phyloP scores from a whole-genome alignment of 768 basidiomycete genomes.

The Hemileccinum impolitum region DNA sequence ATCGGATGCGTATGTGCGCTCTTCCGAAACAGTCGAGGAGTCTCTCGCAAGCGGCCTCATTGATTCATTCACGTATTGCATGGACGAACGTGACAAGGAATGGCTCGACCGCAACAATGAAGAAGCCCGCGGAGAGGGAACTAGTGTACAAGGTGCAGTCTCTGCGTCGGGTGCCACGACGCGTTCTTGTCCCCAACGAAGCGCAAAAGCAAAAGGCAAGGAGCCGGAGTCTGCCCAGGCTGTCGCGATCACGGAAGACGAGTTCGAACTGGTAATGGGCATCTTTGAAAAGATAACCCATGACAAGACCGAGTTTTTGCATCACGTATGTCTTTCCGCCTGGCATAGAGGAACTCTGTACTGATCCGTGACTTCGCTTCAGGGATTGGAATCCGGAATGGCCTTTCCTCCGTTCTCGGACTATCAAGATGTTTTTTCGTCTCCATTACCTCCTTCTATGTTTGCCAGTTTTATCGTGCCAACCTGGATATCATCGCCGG shows the following conservation, averaged over 20 bases:
- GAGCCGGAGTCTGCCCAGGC: slow-evolving; percentile 68
- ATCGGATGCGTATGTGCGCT: slow-evolving; percentile 71
- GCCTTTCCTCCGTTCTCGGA: slow-evolving; percentile 69
- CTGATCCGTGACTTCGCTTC: slow-evolving; percentile 3
- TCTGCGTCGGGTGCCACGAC: slow-evolving; percentile 49
- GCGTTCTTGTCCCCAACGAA: slow-evolving; percentile 53
- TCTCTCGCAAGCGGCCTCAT: slow-evolving; percentile 54
- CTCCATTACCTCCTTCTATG: slow-evolving; percentile 52
- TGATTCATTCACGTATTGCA: slow-evolving; percentile 81
- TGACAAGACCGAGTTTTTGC: slow-evolving; percentile 83
- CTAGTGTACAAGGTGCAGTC: slow-evolving; percentile 69
- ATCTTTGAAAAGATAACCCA: slow-evolving; percentile 89
- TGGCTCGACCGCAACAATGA: slow-evolving; percentile 95
- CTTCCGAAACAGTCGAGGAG: slow-evolving; percentile 86
- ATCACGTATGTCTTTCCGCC: slow-evolving; percentile 59
- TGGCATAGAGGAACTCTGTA: neutral
- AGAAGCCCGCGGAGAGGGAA: slow-evolving; percentile 80
- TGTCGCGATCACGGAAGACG: slow-evolving; percentile 78
- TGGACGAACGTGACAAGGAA: slow-evolving; percentile 94
- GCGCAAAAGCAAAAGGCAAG: slow-evolving; percentile 81
- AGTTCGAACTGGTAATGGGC: slow-evolving; percentile 95
- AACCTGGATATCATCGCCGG: slow-evolving; percentile 61
- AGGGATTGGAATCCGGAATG: slow-evolving; percentile 66
- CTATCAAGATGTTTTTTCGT: slow-evolving; percentile 66
- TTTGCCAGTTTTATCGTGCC: slow-evolving; percentile 73